These are phyloP conservation scores for Graphiopsis chlorocephala DNA, from an alignment of 2,329 filamentous ascomycete species.

Conservation along the genomic window DNA sequence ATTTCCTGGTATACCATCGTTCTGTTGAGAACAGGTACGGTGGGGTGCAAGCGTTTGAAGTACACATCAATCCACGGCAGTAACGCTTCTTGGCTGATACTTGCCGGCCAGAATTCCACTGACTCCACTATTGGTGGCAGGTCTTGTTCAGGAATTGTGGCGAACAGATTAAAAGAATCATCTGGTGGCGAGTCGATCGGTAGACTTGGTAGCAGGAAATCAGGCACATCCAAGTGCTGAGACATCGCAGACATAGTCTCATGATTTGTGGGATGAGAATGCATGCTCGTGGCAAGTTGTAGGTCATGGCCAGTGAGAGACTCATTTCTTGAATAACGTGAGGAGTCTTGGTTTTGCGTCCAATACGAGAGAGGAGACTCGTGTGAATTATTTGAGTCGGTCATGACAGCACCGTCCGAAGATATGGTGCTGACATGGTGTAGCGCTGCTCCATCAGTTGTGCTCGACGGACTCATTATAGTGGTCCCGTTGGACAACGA, in stretches of 20 bases:
- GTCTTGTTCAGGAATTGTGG: constrained; percentile 31
- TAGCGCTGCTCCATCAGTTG: background rate
- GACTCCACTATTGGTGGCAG: constrained; percentile 27
- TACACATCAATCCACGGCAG: constrained; percentile 41
- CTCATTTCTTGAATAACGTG: background rate
- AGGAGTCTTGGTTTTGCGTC: background rate
- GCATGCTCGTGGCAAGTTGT: background rate
- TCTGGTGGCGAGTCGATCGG: constrained; percentile 34
- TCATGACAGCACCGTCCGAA: background rate
- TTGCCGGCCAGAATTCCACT: constrained; percentile 38
- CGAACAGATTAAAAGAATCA: constrained; percentile 31
- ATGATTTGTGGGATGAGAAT: background rate
- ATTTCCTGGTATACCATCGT: constrained; percentile 43
- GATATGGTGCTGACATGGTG: constrained; percentile 8
- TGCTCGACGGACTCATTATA: background rate
- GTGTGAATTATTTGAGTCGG: background rate
- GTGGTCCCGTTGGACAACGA: background rate
- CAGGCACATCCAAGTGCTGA: constrained; percentile 33
- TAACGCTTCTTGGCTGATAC: constrained; percentile 41
- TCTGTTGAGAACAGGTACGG: constrained; percentile 41
- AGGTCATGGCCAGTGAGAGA: background rate
- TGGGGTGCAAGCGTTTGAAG: constrained; percentile 45
- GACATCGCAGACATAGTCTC: constrained; percentile 1
- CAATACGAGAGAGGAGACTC: background rate
- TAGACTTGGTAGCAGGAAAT: constrained; percentile 37